Evolutionary conservation across 768 basidiomycete species (phyloP), one percentile per base, ranked within the genome.

Genomic region (Dioszegia crocea): DNA sequence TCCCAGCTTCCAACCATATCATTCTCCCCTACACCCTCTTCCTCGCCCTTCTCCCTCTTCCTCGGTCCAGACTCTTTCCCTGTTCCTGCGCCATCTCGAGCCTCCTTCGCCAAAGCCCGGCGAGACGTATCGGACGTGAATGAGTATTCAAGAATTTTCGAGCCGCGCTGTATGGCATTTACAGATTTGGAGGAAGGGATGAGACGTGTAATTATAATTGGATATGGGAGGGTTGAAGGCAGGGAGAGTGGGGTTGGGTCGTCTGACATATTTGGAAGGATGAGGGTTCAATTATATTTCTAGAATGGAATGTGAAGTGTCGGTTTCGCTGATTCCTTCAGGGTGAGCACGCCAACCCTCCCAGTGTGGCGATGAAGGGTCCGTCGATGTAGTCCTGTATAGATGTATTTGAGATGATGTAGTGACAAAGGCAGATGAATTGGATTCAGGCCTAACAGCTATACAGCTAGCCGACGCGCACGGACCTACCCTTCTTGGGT

Each of bases 1-100:
- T 97, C 93, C 91, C 91, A 98, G 36, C 87, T 88, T 59, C 90
- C 89, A 73, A 89, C 89, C 60, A 88, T 83, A 59, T 89, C 76
- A 87, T 89, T 59, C 86, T 84, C 57, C 59, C 61, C 52, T 43
- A 55, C 24, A 39, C 39, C 51, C 41, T 58, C 61, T 41, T 48
- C 67, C 41, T 50, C 57, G 39, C 46, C 61, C n/a, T 44, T 30
- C 23, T 33, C 33, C 23, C 26, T 23, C 14, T 33, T 23, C 43
- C 51, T 24, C 12, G 19, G 23, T 17, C 23, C 54, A 3, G 27
- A 33, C 14, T 33, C 30, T 14, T n/a, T 33, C 9, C 10, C 41
- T 63, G 62, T 6, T 56, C 56, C 33, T 64, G 64, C 36, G 63
- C 56, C 16, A 12, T 75, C 67, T 53, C 79, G 61, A 43, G 48